Evolutionary conservation across 2,329 filamentous ascomycete genomes (phyloP), one percentile per base, ranked within the genome.

Genomic region (Aspergillus calidoustus): DNA sequence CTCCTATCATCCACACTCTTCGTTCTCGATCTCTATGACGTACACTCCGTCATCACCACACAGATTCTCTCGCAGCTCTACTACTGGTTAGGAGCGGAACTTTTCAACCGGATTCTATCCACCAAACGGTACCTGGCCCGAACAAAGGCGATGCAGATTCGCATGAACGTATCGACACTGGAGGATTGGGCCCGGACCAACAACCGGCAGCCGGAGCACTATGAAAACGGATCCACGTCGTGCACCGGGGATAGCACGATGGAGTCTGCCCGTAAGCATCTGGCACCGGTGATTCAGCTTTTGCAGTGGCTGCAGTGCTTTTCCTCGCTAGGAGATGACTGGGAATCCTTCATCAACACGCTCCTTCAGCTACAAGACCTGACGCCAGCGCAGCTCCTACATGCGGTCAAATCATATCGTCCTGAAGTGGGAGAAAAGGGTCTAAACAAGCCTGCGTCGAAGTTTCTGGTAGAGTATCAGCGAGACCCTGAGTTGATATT

Each of bases 141-240:
- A 57, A 99, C 95, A 19, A 99, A 99, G 77, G 95, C 95, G 3
- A 99, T 99, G 95, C 95, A 99, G 76, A 98, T 99, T 69, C 91
- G 95, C 68, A 98, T 99, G 93, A 99, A 99, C 74, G 88, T 99
- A 7, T 98, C 95, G 0, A 90, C 89, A 7, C 82, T 99, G 22
- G 95, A 99, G 76, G 95, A 99, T 73, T 99, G 95, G 95, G 94
- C 95, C 1, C 86, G 94, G 31, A 85, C 87, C 17, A 99, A 99
- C 78, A 98, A 97, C 74, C 87, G 95, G 30, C 90, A 96, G 68
- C 93, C 95, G 1, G 95, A 98, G 73, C 94, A 98, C 77, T 98
- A 92, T 75, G 94, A 99, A 76, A 90, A 93, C 69, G 94, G 94
- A 19, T 93, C 94, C 57, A 93, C 92, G 77, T 90, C 86, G 19